These are phyloP conservation scores for Carex parvula DNA, from an alignment of 176 grass and related monocot genomes.

Conservation along the genomic window DNA sequence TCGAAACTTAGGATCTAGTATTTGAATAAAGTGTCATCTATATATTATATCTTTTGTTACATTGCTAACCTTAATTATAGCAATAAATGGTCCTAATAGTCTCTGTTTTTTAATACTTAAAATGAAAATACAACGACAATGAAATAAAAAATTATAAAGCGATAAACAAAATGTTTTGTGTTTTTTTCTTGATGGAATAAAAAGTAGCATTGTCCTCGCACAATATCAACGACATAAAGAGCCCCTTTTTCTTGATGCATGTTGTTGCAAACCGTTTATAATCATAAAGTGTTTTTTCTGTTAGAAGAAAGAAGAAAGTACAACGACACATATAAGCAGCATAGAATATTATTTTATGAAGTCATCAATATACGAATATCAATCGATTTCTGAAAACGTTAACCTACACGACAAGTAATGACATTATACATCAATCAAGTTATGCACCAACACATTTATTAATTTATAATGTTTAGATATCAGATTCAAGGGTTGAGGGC, in stretches of 20 bases:
- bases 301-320: background rate
- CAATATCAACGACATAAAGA: background rate
- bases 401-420: background rate
- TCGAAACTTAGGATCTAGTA: no score
- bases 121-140: no score
- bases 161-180: background rate
- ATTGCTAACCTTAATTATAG: no score
- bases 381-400: background rate
- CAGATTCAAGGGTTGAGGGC: no score
- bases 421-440: background rate
- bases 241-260: background rate
- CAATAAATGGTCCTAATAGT: no score
- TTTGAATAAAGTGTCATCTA: no score
- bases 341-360: background rate
- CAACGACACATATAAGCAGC: background rate
- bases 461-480: no score
- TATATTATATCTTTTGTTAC: no score
- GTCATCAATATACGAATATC: background rate
- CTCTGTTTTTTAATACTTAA: no score
- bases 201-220: background rate
- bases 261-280: background rate
- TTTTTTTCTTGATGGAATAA: background rate
- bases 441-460: no score
- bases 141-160: background rate
- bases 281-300: background rate